These are phyloP conservation scores for Testicularia cyperi DNA, from an alignment of 1,284 basidiomycete species.

Conservation along the genomic window DNA sequence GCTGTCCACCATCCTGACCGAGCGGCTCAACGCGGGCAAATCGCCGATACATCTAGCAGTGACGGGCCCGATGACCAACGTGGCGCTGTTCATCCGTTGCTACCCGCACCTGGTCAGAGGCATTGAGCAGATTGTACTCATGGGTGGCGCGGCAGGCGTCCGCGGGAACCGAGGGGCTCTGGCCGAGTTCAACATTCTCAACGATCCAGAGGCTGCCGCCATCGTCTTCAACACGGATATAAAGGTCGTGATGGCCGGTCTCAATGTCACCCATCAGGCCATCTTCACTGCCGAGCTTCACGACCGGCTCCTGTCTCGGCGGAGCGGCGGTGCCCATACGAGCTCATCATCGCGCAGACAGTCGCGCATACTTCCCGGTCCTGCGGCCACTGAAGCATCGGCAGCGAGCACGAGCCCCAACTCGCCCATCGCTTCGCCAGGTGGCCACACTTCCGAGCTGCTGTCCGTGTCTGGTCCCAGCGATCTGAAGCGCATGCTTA, in stretches of 20 bases:
- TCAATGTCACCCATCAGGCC: conserved; percentile 54
- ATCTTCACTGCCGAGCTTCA: conserved; percentile 43
- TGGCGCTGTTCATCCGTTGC: conserved; percentile 45
- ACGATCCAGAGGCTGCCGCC: conserved; percentile 49
- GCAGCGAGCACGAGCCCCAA: conserved; percentile 2
- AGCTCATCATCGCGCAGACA: conserved; percentile 19
- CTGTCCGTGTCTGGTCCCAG: conserved; percentile 16
- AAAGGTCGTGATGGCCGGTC: conserved; percentile 50
- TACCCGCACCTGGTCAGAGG: conserved; percentile 40
- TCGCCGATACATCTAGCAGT: conserved; percentile 41
- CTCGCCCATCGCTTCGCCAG: conserved; percentile 10
- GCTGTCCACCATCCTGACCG: conserved; percentile 63
- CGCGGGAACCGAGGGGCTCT: conserved; percentile 44
- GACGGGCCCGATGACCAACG: conserved; percentile 53
- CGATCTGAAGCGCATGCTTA: conserved; percentile 32
- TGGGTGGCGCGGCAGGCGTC: conserved; percentile 49
- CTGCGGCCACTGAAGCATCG: too few species aligned
- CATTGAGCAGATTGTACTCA: conserved; percentile 49
- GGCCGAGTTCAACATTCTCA: conserved; percentile 53
- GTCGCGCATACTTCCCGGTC: too few species aligned
- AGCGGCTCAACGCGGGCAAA: conserved; percentile 25
- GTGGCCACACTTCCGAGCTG: conserved; percentile 4
- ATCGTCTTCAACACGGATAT: conserved; percentile 49
- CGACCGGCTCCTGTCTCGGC: conserved; percentile 28
- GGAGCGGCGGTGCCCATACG: too few species aligned